phyloP scores from a whole-genome alignment of 257 asterid species.

The Ehretia macrophylla region DNA sequence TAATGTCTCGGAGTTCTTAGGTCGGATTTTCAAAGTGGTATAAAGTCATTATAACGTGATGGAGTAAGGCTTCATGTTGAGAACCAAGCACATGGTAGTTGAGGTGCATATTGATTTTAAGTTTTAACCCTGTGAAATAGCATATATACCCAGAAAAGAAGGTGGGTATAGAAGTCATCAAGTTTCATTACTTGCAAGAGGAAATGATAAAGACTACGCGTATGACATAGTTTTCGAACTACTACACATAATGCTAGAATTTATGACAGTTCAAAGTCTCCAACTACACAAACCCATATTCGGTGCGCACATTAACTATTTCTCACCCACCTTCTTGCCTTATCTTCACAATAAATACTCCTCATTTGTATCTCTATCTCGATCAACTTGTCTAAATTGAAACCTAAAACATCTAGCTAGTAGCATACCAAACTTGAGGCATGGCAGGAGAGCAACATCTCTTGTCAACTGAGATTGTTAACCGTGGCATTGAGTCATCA shows the following conservation, averaged over 20 bases:
- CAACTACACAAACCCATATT: constrained; percentile 40
- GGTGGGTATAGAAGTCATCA: too few relatives aligned
- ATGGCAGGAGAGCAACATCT: constrained; percentile 75
- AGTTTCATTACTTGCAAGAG: too few relatives aligned
- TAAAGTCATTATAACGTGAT: too few relatives aligned
- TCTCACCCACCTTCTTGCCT: constrained; percentile 18
- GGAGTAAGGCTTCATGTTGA: too few relatives aligned
- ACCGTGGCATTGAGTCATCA: constrained; percentile 66
- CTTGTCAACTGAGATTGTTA: constrained; percentile 76
- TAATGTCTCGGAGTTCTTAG: too few relatives aligned
- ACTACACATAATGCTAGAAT: constrained; percentile 49
- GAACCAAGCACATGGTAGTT: too few relatives aligned
- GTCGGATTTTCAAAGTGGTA: too few relatives aligned
- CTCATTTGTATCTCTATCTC: constrained; percentile 2
- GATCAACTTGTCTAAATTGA: neutral
- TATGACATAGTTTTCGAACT: constrained; percentile 22
- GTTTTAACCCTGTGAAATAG: too few relatives aligned
- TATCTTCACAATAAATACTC: constrained; percentile 33
- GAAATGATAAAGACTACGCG: too few relatives aligned
- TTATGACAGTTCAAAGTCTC: constrained; percentile 36
- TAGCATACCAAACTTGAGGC: neutral
- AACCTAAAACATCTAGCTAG: neutral
- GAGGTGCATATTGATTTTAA: too few relatives aligned
- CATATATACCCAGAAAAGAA: too few relatives aligned
- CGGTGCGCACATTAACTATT: constrained; percentile 39